These are phyloP conservation scores for Westerdykella aurantiaca DNA, from an alignment of 2,329 filamentous ascomycete species.

Conservation along the genomic window DNA sequence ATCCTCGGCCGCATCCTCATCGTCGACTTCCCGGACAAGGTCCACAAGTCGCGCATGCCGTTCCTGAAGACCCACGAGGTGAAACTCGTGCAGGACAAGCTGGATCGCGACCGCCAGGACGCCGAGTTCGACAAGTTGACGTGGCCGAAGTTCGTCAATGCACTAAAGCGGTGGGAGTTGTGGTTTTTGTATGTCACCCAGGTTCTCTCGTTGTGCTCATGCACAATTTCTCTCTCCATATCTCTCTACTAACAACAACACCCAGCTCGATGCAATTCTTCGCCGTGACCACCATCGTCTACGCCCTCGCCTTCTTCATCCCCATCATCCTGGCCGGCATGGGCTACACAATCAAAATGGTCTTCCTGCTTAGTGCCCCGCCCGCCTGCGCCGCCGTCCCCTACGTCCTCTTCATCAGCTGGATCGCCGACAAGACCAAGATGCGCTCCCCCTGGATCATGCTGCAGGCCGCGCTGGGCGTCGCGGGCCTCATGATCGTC, in stretches of 20 bases:
- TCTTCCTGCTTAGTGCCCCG: conserved; percentile 21
- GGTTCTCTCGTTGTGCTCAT: neutral
- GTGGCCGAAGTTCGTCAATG: conserved; percentile 9
- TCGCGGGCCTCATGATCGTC: conserved; percentile 47
- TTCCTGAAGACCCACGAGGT: conserved; percentile 15
- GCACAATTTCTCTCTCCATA: neutral
- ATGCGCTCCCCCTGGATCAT: conserved; percentile 19
- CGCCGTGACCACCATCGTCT: conserved; percentile 12
- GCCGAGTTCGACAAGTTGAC: conserved; percentile 14
- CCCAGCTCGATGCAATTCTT: conserved; percentile 13
- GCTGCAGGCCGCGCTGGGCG: conserved; percentile 31
- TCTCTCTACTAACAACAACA: neutral
- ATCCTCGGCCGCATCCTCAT: conserved; percentile 21
- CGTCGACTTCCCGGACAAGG: conserved; percentile 29
- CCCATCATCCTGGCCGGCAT: conserved; percentile 23
- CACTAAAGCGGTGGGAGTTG: conserved; percentile 12
- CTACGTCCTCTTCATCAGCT: conserved; percentile 18
- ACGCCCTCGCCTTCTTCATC: conserved; percentile 15
- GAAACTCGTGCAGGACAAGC: conserved; percentile 12
- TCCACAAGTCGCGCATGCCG: conserved; percentile 11
- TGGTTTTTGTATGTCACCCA: conserved; percentile 13
- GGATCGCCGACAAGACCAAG: conserved; percentile 14
- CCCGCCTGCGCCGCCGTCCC: conserved; percentile 20
- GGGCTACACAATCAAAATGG: conserved; percentile 16
- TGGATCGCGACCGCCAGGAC: conserved; percentile 14